Base-by-base conservation (phyloP, 805 yeast genomes). In the Lachancea quebecensis region DNA sequence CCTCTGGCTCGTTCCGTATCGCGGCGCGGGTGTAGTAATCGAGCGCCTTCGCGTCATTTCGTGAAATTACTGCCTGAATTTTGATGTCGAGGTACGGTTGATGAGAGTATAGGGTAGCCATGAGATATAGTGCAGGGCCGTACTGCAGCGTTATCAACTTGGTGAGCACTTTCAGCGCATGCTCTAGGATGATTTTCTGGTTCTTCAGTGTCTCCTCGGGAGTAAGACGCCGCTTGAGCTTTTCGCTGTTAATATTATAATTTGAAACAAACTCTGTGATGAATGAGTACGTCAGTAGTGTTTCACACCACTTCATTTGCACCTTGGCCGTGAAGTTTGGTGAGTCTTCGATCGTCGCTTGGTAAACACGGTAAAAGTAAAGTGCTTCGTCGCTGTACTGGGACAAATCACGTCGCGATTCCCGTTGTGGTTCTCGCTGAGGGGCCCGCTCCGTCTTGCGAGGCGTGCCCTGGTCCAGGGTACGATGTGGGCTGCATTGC, bases 261-360 rank as follows among this genome's bases (percentile, higher is more conserved):
- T 68, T 66, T 6, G 67, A 53, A n/a, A 74, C 52, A 31, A 71
- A 71, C 1, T 72, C 67, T 2, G 69, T 65, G 35, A 62, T 59
- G 21, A 74, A 71, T 1, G 76, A 57, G 47, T 64, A 71, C 35
- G 74, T 79, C 17, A 81, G 61, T 28, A 83, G 62, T 12, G 71
- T 66, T 49, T 76, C 73, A n/a, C 85, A 83, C 77, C 82, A 80
- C 38, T 70, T 72, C 46, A 82, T 67, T 61, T 82, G 89, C n/a
- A 77, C 60, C 5, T 58, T 65, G 0, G 82, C 76, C 15, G 76
- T 69, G 49, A 74, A 75, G 1, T 46, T 55, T 2, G 53, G 47
- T 1, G 62, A 48, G 48, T 65, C 67, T 3, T 50, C 38, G 0
- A 64, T 51, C 1, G 62, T 57, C 11, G 48, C 28, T 16, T 52